Evolutionary conservation across 108 stramenopile species (phyloP).

Genomic region (Parmales sp.): DNA sequence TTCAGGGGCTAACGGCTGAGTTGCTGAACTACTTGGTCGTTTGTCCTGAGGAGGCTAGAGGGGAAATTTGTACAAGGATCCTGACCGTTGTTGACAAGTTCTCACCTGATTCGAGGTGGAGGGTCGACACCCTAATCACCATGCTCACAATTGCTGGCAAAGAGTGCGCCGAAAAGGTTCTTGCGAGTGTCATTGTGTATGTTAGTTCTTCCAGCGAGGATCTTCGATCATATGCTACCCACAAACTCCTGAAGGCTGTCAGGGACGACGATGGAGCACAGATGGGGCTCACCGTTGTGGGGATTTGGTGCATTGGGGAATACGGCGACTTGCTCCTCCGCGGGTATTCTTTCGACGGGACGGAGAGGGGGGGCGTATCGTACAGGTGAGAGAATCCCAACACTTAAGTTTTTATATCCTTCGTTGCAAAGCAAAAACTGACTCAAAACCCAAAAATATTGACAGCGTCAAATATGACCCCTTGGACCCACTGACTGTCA

Average conservation of each 20-base stretch:
- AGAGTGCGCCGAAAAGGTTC: conserved; percentile 64
- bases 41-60: conserved; percentile 80
- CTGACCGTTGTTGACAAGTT: conserved; percentile 79
- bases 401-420: no score
- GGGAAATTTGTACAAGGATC: conserved; percentile 76
- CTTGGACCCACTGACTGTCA: conserved; percentile 48
- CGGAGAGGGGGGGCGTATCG: background rate
- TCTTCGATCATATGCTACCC: conserved; percentile 72
- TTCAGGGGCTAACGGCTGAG: conserved; percentile 78
- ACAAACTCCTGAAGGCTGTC: conserved; percentile 80
- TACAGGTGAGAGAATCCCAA: conserved; percentile 6
- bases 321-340: conserved; percentile 61
- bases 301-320: conserved; percentile 92
- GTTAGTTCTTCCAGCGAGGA: conserved; percentile 60
- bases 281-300: conserved; percentile 67
- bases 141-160: conserved; percentile 92
- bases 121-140: conserved; percentile 88
- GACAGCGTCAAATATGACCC: background rate
- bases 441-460: no score
- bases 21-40: conserved; percentile 95
- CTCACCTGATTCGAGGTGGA: conserved; percentile 80
- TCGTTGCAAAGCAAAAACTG: no score
- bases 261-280: conserved; percentile 80
- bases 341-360: background rate
- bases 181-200: conserved; percentile 64